A percentile compares a stretch with the other conserved stretches of the same genome.
Evolutionary conservation across 148 eudicot species (phyloP).

Genomic region (Amaranthus palmeri): DNA sequence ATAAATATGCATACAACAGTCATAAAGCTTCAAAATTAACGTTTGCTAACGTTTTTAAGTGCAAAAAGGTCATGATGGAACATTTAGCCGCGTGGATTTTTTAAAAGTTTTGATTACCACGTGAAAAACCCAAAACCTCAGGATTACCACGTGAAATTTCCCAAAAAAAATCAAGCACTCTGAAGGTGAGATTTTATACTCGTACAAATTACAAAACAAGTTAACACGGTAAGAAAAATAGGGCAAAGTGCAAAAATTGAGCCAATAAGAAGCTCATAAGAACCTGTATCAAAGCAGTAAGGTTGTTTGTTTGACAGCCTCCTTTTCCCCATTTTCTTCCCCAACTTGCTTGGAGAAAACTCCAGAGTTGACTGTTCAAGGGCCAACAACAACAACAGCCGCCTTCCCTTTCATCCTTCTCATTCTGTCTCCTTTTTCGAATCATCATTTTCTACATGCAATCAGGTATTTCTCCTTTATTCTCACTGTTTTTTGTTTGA

Average conservation of each 20-base stretch:
- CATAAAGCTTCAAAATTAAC: too few relatives aligned
- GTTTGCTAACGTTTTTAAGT: too few relatives aligned
- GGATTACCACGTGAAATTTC: too few relatives aligned
- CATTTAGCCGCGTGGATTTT: too few relatives aligned
- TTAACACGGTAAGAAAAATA: not conserved
- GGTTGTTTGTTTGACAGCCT: too few relatives aligned
- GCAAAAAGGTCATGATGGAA: too few relatives aligned
- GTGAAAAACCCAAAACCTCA: too few relatives aligned
- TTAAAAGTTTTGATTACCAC: too few relatives aligned
- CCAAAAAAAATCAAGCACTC: too few relatives aligned
- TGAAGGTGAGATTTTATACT: too few relatives aligned
- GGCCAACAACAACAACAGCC: not conserved
- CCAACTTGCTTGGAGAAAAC: slow-evolving; percentile 33
- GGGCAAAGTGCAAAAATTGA: not conserved
- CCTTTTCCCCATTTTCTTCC: not conserved
- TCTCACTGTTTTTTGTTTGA: not conserved
- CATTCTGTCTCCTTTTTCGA: not conserved
- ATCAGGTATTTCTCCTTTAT: slow-evolving; percentile 11
- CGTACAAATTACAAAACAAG: too few relatives aligned
- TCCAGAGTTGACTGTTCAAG: slow-evolving; percentile 23
- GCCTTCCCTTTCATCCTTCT: not conserved
- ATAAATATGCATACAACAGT: too few relatives aligned
- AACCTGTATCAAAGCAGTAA: not conserved
- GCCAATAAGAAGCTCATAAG: not conserved
- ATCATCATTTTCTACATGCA: slow-evolving; percentile 11